Percentiles rank a stretch among this genome's conserved stretches.
Conservation (phyloP, 2,329 filamentous ascomycete genomes). For the Dactylonectria estremocensis region DNA sequence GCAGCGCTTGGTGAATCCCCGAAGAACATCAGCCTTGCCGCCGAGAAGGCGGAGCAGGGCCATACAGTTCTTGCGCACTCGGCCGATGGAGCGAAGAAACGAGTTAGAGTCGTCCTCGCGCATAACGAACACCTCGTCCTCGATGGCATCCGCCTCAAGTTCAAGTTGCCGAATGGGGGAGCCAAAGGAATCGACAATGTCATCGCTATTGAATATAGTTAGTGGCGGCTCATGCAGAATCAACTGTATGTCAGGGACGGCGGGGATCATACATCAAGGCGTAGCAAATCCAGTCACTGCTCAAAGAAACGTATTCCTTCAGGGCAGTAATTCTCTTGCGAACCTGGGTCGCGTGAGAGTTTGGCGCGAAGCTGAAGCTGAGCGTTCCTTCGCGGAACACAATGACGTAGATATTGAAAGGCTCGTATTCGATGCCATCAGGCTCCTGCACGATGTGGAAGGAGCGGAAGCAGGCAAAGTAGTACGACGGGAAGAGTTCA, state of each 20-base stretch:
- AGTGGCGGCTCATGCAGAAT: conserved; percentile 37
- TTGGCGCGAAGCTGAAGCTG: conserved; percentile 93
- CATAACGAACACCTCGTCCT: conserved; percentile 95
- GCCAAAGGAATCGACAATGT: conserved; percentile 97
- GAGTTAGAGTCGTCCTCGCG: conserved; percentile 90
- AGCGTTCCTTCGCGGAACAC: conserved; percentile 96
- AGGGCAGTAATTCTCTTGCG: conserved; percentile 92
- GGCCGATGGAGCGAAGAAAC: conserved; percentile 90
- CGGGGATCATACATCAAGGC: conserved; percentile 83
- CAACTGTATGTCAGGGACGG: background rate
- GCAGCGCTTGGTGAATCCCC: conserved; percentile 97
- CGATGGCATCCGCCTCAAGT: conserved; percentile 89
- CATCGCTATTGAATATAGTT: conserved; percentile 71
- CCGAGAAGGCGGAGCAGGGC: conserved; percentile 92
- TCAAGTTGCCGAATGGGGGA: conserved; percentile 92
- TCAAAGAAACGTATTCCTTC: conserved; percentile 94
- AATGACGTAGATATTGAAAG: conserved; percentile 96
- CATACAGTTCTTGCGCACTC: conserved; percentile 95
- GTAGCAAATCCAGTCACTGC: conserved; percentile 99
- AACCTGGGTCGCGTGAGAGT: conserved; percentile 89
- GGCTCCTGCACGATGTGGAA: conserved; percentile 87
- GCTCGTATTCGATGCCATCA: conserved; percentile 87
- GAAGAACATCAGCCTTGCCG: conserved; percentile 98
- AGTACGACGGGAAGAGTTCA: conserved; percentile 96
- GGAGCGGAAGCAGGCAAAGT: conserved; percentile 97